A percentile compares a stretch with the other conserved stretches of the same genome.
phyloP scores from a whole-genome alignment of 176 grass and related monocot genomes.

The Sorghum bicolor region Sorghum_bicolor_NCBIv3 NC_012872.2:120001-120500 shows the following conservation, averaged over 20 bases:
- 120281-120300: constrained; percentile 54
- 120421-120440: background rate
- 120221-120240: constrained; percentile 37
- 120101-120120: background rate
- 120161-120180: background rate
- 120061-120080: background rate
- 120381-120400: background rate
- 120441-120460: constrained; percentile 7
- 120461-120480: constrained; percentile 27
- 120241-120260: constrained; percentile 3
- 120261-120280: constrained; percentile 59
- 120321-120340: constrained; percentile 16
- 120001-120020: background rate
- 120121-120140: background rate
- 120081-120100: background rate
- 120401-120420: background rate
- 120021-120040: no score
- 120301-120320: constrained; percentile 81
- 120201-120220: constrained; percentile 35
- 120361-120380: background rate
- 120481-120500: constrained; percentile 84
- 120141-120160: background rate
- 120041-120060: background rate
- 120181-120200: background rate
- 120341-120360: constrained; percentile 4